Evolutionary conservation across 2,329 filamentous ascomycete species (phyloP).

Genomic region (Scedosporium minutisporum): DNA sequence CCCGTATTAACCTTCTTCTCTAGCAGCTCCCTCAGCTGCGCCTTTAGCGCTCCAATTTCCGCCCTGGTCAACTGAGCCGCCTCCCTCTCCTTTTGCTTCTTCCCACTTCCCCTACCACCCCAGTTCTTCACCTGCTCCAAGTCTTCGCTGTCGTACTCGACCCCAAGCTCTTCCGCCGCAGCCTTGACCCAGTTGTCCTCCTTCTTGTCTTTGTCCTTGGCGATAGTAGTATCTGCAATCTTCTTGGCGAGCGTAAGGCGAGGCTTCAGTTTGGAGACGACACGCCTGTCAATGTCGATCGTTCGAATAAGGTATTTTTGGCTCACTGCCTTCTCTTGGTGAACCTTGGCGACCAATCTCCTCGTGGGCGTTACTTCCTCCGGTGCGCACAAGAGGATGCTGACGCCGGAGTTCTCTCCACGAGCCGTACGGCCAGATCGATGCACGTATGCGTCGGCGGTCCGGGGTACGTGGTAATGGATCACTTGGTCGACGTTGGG

Average conservation of each 20-base stretch:
- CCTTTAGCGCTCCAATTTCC: constrained; percentile 60
- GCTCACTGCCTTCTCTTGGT: constrained; percentile 45
- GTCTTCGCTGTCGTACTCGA: constrained; percentile 87
- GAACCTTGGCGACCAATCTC: constrained; percentile 78
- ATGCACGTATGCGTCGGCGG: constrained; percentile 91
- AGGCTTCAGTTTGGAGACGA: constrained; percentile 66
- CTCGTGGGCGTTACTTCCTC: constrained; percentile 83
- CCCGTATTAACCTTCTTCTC: constrained; percentile 71
- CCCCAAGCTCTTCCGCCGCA: constrained; percentile 84
- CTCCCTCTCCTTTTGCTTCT: constrained; percentile 66
- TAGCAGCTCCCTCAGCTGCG: constrained; percentile 63
- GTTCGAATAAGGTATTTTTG: constrained; percentile 66
- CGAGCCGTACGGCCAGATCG: constrained; percentile 90
- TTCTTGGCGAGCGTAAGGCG: constrained; percentile 75
- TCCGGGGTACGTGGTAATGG: constrained; percentile 89
- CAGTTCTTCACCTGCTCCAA: constrained; percentile 61
- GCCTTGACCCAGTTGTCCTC: constrained; percentile 77
- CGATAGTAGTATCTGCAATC: constrained; percentile 71
- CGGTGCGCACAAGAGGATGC: constrained; percentile 79
- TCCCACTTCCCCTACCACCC: constrained; percentile 60
- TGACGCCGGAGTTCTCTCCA: constrained; percentile 65
- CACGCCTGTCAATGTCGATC: constrained; percentile 71
- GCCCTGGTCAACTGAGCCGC: constrained; percentile 59
- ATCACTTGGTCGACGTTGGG: constrained; percentile 79
- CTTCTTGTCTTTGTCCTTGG: constrained; percentile 77